A percentile compares a stretch with the other conserved stretches of the same genome.
Conservation (phyloP, 1,284 basidiomycete species). For the Puccinia triticina region DNA sequence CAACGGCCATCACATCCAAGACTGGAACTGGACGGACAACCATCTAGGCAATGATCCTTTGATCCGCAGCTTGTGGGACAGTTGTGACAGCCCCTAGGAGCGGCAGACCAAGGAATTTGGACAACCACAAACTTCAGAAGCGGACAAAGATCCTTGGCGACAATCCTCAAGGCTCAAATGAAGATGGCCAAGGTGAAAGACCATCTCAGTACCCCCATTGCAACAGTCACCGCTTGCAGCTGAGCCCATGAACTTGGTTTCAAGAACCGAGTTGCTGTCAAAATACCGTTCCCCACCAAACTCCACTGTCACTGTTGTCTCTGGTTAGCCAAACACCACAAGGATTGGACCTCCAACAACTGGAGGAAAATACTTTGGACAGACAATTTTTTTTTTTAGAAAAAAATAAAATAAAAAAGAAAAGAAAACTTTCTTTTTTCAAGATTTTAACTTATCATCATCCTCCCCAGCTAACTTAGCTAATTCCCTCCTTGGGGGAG, state of each 20-base stretch:
- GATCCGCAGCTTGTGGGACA: background rate
- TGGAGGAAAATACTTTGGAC: no score
- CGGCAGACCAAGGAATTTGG: background rate
- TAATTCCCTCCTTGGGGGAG: no score
- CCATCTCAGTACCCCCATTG: background rate
- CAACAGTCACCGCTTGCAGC: background rate
- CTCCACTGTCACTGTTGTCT: background rate
- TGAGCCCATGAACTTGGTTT: background rate
- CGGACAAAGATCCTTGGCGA: background rate
- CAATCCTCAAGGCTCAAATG: background rate
- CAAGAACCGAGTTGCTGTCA: background rate
- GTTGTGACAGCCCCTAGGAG: background rate
- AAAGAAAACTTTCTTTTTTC: no score
- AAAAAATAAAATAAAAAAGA: background rate
- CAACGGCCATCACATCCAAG: background rate
- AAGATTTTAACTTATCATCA: no score
- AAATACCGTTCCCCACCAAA: slow-evolving; percentile 1
- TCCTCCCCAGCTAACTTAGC: no score
- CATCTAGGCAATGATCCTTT: background rate
- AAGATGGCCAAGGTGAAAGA: background rate
- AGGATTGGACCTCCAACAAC: no score
- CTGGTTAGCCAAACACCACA: slow-evolving; percentile 19
- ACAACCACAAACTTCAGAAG: background rate
- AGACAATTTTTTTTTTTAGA: background rate
- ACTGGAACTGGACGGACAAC: background rate